phyloP scores from a whole-genome alignment of 2,329 filamentous ascomycete species.

The Penicillium palitans region DNA sequence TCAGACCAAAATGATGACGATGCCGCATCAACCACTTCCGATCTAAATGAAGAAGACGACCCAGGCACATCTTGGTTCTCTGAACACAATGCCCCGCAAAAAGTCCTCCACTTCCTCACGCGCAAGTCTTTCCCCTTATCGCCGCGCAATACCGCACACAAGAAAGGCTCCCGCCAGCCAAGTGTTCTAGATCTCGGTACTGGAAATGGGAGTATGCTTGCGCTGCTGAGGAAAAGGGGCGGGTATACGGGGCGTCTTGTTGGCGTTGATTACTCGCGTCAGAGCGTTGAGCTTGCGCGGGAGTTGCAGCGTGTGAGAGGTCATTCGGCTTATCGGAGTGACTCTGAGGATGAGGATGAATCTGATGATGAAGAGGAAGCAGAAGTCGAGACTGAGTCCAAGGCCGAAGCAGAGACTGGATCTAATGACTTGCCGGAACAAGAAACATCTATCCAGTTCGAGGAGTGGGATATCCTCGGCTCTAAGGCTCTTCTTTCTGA shows the following conservation, averaged over 20 bases:
- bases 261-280: conserved; percentile 82
- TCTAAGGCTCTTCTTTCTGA: conserved; percentile 32
- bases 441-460: conserved; percentile 47
- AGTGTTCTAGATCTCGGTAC: conserved; percentile 83
- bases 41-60: conserved; percentile 67
- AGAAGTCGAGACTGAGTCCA: conserved; percentile 30
- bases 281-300: conserved; percentile 72
- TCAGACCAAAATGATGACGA: conserved; percentile 47
- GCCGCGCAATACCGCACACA: conserved; percentile 35
- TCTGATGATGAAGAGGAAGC: conserved; percentile 53
- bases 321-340: conserved; percentile 38
- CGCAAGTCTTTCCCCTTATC: conserved; percentile 49
- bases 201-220: conserved; percentile 90
- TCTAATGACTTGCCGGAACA: background rate
- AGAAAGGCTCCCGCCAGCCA: conserved; percentile 20
- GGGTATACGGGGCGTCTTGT: conserved; percentile 69
- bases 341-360: conserved; percentile 40
- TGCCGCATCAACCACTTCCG: conserved; percentile 44
- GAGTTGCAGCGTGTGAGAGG: conserved; percentile 54
- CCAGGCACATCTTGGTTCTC: conserved; percentile 95
- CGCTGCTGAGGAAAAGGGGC: conserved; percentile 67
- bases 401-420: background rate
- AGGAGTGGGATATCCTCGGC: conserved; percentile 65
- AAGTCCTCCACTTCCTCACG: conserved; percentile 69
- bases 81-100: conserved; percentile 82